Percentiles rank a stretch among this genome's conserved stretches.
Conservation (phyloP, 306 rosid species). For the Arachis stenosperma region DNA sequence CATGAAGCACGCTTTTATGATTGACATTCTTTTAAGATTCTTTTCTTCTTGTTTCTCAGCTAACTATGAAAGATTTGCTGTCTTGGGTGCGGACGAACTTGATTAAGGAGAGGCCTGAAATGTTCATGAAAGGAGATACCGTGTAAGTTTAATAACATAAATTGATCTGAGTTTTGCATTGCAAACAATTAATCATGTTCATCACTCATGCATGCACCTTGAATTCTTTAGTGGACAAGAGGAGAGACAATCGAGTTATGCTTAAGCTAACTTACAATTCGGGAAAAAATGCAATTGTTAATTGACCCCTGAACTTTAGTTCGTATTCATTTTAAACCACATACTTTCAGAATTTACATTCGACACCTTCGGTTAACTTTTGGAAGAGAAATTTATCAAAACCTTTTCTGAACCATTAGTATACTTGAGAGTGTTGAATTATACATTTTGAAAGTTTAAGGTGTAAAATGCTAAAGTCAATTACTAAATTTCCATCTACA, state of each 20-base stretch:
- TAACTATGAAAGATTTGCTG: conserved; percentile 83
- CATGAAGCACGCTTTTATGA: conserved; percentile 10
- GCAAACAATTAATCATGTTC: conserved; percentile 13
- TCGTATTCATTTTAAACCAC: too few species aligned
- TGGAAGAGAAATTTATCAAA: too few species aligned
- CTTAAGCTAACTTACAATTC: conserved; percentile 26
- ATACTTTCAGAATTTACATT: too few species aligned
- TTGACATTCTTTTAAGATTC: conserved; percentile 11
- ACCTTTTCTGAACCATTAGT: too few species aligned
- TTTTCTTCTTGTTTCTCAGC: conserved; percentile 51
- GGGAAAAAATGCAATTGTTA: too few species aligned
- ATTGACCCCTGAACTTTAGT: too few species aligned
- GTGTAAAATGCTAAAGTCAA: neutral
- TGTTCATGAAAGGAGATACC: conserved; percentile 95
- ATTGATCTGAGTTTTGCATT: conserved; percentile 14
- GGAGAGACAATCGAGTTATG: conserved; percentile 11
- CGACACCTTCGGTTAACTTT: too few species aligned
- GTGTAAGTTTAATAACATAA: conserved; percentile 63
- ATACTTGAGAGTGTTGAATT: too few species aligned
- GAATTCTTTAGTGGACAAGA: neutral
- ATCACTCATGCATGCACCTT: neutral
- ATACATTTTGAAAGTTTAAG: too few species aligned
- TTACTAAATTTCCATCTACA: neutral
- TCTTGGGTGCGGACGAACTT: conserved; percentile 78
- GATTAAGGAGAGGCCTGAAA: conserved; percentile 97